Base-by-base conservation (phyloP, 1,139 yeast species). In the Scheffersomyces stambukii region DNA sequence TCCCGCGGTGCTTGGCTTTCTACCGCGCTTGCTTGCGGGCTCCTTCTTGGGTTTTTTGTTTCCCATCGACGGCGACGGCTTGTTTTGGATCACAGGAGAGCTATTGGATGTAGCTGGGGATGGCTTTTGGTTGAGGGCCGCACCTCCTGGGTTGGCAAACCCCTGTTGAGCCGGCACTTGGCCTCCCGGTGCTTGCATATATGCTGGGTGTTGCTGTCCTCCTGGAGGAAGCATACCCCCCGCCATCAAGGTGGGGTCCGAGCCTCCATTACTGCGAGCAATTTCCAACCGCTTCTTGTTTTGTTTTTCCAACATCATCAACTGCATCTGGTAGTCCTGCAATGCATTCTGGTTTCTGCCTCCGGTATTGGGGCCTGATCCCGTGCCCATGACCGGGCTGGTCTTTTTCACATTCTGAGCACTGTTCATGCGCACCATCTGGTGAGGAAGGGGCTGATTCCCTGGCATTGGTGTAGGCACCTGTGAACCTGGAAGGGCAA, bases 271-370 rank as follows among this genome's bases (percentile, higher is more conserved):
- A 40, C 52, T 57, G 39, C 75, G 51, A 6, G 76, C 73, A 31
- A 69, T 68, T 42, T 70, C 75, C 32, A 72, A 66, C 19, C 81
- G 64, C 49, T 75, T 76, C 50, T 78, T 79, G 51, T 81, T 81
- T 47, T 80, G 88, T 41, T 76, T 75, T 41, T 82, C 91, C 36
- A 82, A 57, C 24, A 79, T 52, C 76, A 81, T 73, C 40, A 82
- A 57, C 52, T 82, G 91, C 70, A 75, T 74, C 52, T 82, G 91
- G 51, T 82, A 82, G 49, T 81, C 89, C 39, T 78, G 82, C 27
- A 81, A 58, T 2, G 74, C 73, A 43, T 64, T 64, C 43, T 55
- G 52, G 41, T 63, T 65, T 29, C 38, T 34, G 6, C 40, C 40
- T 25, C 30, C 29, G 13, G 31, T 19, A 2, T 15, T 13, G 13